Evolutionary conservation across 495 filamentous ascomycete genomes (phyloP).

Genomic region (Neurospora tetrasperma): DNA sequence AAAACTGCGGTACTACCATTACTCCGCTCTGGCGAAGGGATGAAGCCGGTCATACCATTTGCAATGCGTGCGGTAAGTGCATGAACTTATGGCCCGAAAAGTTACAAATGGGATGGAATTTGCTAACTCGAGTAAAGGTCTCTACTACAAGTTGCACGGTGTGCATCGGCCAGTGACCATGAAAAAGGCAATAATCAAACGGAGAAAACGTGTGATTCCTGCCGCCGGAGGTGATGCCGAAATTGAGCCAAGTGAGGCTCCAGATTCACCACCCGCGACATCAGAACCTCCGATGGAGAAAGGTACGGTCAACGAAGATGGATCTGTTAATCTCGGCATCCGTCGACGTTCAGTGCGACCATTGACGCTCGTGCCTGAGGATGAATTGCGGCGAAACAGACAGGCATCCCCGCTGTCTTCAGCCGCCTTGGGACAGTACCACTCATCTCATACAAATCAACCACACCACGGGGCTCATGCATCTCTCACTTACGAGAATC

Average conservation of each 20-base stretch:
- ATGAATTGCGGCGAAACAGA: slow-evolving; percentile 24
- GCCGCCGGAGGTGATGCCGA: slow-evolving; percentile 43
- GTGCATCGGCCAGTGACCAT: slow-evolving; percentile 86
- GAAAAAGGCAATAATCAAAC: slow-evolving; percentile 96
- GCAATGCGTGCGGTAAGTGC: slow-evolving; percentile 90
- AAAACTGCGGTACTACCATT: slow-evolving; percentile 95
- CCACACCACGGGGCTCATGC: slow-evolving; percentile 25
- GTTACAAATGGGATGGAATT: not conserved
- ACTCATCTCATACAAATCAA: slow-evolving; percentile 24
- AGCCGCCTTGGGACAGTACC: slow-evolving; percentile 35
- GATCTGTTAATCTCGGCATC: slow-evolving; percentile 50
- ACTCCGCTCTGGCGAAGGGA: slow-evolving; percentile 95
- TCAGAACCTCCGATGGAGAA: slow-evolving; percentile 30
- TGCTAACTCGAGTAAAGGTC: slow-evolving; percentile 41
- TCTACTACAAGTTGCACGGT: slow-evolving; percentile 97
- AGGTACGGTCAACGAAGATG: slow-evolving; percentile 42
- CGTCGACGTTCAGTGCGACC: slow-evolving; percentile 35
- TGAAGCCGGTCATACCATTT: slow-evolving; percentile 92
- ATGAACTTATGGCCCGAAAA: not conserved
- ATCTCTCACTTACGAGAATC: slow-evolving; percentile 43
- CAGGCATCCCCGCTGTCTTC: slow-evolving; percentile 26
- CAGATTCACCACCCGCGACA: slow-evolving; percentile 31
- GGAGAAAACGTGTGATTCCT: slow-evolving; percentile 90
- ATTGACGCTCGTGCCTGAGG: slow-evolving; percentile 39
- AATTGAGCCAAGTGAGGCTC: slow-evolving; percentile 33